Evolutionary conservation across 2,329 filamentous ascomycete genomes (phyloP).

Genomic region (Cyanodermella asteris): DNA sequence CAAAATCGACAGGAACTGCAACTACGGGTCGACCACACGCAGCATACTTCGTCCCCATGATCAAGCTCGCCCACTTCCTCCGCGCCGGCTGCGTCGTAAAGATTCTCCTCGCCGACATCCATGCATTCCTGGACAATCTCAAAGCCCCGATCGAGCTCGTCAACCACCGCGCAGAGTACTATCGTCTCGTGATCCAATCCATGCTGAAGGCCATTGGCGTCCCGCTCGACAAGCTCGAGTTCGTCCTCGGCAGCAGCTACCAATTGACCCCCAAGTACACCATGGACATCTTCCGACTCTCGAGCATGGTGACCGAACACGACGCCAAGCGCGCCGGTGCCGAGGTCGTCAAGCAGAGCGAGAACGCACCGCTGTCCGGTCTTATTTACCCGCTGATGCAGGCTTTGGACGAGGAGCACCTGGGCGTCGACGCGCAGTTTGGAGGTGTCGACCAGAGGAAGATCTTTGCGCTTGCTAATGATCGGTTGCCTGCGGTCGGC

Average conservation of each 20-base stretch:
- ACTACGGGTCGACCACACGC: slow-evolving; percentile 66
- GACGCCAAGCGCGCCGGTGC: slow-evolving; percentile 78
- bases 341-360: slow-evolving; percentile 83
- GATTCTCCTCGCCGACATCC: slow-evolving; percentile 47
- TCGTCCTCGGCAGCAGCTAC: slow-evolving; percentile 69
- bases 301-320: slow-evolving; percentile 48
- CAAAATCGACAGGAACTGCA: slow-evolving; percentile 35
- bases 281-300: slow-evolving; percentile 72
- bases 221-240: slow-evolving; percentile 54
- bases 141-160: slow-evolving; percentile 82
- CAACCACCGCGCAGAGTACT: slow-evolving; percentile 62
- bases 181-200: slow-evolving; percentile 51
- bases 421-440: slow-evolving; percentile 74
- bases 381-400: slow-evolving; percentile 75
- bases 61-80: slow-evolving; percentile 70
- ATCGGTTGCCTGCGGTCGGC: slow-evolving; percentile 65
- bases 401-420: slow-evolving; percentile 72
- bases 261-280: slow-evolving; percentile 47
- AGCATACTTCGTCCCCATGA: slow-evolving; percentile 65
- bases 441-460: slow-evolving; percentile 76
- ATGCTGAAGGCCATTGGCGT: slow-evolving; percentile 61
- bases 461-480: slow-evolving; percentile 67
- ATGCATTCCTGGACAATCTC: slow-evolving; percentile 23
- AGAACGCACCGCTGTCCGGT: slow-evolving; percentile 50
- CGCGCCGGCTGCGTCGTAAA: slow-evolving; percentile 60